Percentiles rank a stretch among this genome's conserved stretches.
Conservation (phyloP, 495 filamentous ascomycete genomes). For the Xylaria nigripes region DNA sequence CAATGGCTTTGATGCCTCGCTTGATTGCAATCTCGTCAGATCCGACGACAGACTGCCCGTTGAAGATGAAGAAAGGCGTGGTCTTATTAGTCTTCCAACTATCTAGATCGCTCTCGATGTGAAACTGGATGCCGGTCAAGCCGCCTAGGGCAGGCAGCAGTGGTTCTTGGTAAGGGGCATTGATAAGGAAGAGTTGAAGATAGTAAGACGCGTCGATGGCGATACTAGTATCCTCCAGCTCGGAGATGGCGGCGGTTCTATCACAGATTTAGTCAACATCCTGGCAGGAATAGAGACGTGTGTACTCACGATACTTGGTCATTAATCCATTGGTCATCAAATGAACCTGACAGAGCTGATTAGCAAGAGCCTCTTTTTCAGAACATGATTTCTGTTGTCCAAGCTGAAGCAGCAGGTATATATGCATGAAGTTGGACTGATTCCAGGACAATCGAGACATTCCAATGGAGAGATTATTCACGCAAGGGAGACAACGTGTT, state of each 20-base stretch:
- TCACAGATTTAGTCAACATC: not conserved
- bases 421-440: no score
- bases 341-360: conserved; percentile 23
- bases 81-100: conserved; percentile 56
- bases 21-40: conserved; percentile 48
- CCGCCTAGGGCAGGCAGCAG: conserved; percentile 86
- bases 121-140: conserved; percentile 63
- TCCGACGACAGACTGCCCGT: conserved; percentile 68
- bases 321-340: conserved; percentile 39
- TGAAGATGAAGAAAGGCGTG: conserved; percentile 77
- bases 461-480: not conserved
- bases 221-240: conserved; percentile 61
- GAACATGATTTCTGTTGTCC: not conserved
- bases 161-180: conserved; percentile 64
- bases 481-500: not conserved
- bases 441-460: not conserved
- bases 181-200: conserved; percentile 63
- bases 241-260: conserved; percentile 30
- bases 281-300: not conserved
- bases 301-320: conserved; percentile 34
- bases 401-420: no score
- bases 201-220: conserved; percentile 90
- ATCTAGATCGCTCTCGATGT: conserved; percentile 67
- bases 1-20: conserved; percentile 40
- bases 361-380: not conserved